Evolutionary conservation across 306 rosid genomes (phyloP).

Genomic region (Corylus avellana): DNA sequence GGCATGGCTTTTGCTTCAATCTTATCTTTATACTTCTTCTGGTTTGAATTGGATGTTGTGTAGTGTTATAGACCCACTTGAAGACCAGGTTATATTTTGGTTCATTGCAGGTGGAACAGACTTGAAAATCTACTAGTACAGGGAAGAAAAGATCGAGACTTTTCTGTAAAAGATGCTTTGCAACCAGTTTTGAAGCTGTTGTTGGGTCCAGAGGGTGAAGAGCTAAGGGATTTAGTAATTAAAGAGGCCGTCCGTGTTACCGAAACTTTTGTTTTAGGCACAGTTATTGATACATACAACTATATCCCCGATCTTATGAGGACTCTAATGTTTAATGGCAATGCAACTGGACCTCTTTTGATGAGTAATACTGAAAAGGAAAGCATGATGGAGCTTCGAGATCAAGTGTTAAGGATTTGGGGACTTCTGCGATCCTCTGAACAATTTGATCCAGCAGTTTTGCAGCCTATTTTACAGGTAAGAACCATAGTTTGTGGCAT

Average conservation of each 20-base stretch:
- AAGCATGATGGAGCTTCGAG: conserved; percentile 70
- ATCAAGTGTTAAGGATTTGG: conserved; percentile 83
- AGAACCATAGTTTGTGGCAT: conserved; percentile 19
- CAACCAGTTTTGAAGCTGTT: conserved; percentile 88
- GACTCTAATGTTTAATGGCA: conserved; percentile 54
- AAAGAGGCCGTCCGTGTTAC: conserved; percentile 85
- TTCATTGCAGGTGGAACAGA: conserved; percentile 78
- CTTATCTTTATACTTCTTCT: conserved; percentile 10
- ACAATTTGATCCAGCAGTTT: conserved; percentile 69
- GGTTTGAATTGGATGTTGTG: conserved; percentile 25
- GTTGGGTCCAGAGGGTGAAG: conserved; percentile 82
- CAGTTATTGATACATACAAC: conserved; percentile 58
- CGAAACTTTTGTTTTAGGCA: conserved; percentile 72
- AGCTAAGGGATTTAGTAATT: conserved; percentile 64
- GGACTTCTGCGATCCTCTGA: conserved; percentile 65
- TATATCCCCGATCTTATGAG: conserved; percentile 67
- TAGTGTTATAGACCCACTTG: conserved; percentile 26
- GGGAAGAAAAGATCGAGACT: conserved; percentile 86
- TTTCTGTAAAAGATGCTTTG: conserved; percentile 82
- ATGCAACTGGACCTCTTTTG: conserved; percentile 55
- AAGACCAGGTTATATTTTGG: conserved; percentile 34
- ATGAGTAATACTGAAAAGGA: conserved; percentile 62
- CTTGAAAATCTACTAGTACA: conserved; percentile 85
- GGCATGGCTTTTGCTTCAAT: conserved; percentile 49
- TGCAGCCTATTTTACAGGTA: conserved; percentile 85